Conservation (phyloP, 2,329 filamentous ascomycete genomes). For the Diaporthe ilicicola region DNA sequence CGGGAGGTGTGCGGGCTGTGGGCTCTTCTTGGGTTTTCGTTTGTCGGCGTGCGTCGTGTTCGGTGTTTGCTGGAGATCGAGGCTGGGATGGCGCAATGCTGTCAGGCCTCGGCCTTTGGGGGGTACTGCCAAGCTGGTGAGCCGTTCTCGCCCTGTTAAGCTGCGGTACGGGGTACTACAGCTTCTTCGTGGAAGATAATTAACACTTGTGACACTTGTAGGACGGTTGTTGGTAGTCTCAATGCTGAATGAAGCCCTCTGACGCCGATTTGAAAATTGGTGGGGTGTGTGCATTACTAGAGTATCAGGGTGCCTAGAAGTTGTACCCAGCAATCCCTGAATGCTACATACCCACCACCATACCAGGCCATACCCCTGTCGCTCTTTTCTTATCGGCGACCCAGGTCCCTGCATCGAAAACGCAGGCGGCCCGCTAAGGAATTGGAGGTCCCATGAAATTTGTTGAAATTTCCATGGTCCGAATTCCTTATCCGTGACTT, state of each 20-base stretch:
- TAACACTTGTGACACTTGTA: too few relatives aligned
- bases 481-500: conserved; percentile 8
- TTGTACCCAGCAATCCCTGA: background rate
- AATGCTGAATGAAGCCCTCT: background rate
- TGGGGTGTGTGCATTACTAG: background rate
- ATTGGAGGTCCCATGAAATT: conserved; percentile 10
- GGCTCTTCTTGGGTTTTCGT: conserved; percentile 4
- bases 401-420: conserved; percentile 24
- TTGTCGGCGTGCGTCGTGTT: background rate
- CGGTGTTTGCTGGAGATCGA: too few relatives aligned
- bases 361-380: conserved; percentile 34
- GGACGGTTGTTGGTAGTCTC: background rate
- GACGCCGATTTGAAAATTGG: background rate
- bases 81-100: too few relatives aligned
- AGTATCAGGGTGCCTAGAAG: background rate
- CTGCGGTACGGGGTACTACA: too few relatives aligned
- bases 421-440: conserved; percentile 17
- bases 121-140: too few relatives aligned
- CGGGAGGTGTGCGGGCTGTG: too few relatives aligned
- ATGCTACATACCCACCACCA: background rate
- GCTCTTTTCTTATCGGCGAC: conserved; percentile 18
- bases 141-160: background rate
- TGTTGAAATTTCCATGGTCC: conserved; percentile 7
- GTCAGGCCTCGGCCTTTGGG: too few relatives aligned
- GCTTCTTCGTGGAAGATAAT: background rate